Conservation (phyloP, 1,139 yeast species). For the Yamadazyma sp. region DNA sequence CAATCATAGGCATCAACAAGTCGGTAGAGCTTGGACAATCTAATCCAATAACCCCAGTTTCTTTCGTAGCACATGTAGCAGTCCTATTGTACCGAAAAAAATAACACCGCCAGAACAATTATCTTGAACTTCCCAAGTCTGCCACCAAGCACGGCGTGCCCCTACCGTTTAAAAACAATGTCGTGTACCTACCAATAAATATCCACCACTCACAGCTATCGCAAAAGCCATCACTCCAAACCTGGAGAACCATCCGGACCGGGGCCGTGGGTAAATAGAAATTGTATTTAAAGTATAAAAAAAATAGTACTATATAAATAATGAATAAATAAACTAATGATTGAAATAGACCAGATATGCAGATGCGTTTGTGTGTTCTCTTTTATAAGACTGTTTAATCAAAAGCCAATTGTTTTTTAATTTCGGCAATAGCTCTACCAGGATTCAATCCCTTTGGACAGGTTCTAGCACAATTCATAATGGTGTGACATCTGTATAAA, state of each 20-base stretch:
- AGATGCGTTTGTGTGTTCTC: background rate
- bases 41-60: too few species aligned
- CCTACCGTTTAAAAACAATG: too few species aligned
- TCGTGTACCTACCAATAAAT: too few species aligned
- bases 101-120: too few species aligned
- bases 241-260: background rate
- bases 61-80: too few species aligned
- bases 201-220: background rate
- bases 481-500: slow-evolving; percentile 97
- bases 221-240: background rate
- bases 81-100: too few species aligned
- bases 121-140: too few species aligned
- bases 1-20: too few species aligned
- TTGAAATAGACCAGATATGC: background rate
- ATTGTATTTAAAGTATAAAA: background rate
- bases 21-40: too few species aligned
- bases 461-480: slow-evolving; percentile 96
- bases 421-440: slow-evolving; percentile 95
- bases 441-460: slow-evolving; percentile 99
- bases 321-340: too few species aligned
- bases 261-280: background rate
- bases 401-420: slow-evolving; percentile 89
- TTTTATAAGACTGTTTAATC: slow-evolving; percentile 36
- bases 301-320: too few species aligned
- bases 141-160: too few species aligned